Conservation (phyloP, 768 basidiomycete species). For the Lactifluus piperatus region DNA sequence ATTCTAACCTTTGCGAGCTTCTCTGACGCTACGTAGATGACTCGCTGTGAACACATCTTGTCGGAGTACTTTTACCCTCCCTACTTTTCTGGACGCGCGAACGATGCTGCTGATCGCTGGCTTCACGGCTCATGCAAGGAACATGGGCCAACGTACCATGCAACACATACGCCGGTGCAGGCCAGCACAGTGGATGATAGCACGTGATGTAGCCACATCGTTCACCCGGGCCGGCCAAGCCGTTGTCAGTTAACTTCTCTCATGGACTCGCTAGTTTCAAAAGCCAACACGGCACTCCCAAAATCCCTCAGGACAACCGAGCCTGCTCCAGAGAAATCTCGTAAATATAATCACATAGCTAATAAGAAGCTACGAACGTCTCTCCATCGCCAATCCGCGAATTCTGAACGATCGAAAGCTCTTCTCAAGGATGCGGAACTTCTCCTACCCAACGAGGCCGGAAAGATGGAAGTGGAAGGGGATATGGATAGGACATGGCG, state of each 20-base stretch:
- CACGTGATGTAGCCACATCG: too few species aligned
- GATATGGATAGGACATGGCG: conserved; percentile 89
- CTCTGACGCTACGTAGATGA: conserved; percentile 48
- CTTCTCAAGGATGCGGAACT: conserved; percentile 65
- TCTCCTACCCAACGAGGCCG: conserved; percentile 59
- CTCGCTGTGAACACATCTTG: conserved; percentile 7
- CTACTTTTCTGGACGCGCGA: conserved; percentile 66
- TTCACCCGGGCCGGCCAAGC: too few species aligned
- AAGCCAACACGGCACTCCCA: conserved; percentile 45
- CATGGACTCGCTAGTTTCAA: conserved; percentile 12
- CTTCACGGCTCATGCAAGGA: conserved; percentile 78
- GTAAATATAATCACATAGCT: conserved; percentile 51
- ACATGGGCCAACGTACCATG: conserved; percentile 75
- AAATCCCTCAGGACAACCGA: conserved; percentile 53
- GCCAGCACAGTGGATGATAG: too few species aligned
- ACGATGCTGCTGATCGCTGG: conserved; percentile 75
- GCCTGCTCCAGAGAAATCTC: conserved; percentile 38
- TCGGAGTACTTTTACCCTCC: conserved; percentile 85
- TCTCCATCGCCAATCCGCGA: conserved; percentile 51
- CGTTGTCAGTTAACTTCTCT: neutral
- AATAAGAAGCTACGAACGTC: conserved; percentile 72
- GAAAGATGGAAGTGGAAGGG: conserved; percentile 65
- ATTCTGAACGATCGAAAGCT: conserved; percentile 51
- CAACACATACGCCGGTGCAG: too few species aligned
- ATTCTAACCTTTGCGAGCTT: conserved; percentile 46